phyloP scores from a whole-genome alignment of 257 asterid species.

The Fraxinus pennsylvanica region DNA sequence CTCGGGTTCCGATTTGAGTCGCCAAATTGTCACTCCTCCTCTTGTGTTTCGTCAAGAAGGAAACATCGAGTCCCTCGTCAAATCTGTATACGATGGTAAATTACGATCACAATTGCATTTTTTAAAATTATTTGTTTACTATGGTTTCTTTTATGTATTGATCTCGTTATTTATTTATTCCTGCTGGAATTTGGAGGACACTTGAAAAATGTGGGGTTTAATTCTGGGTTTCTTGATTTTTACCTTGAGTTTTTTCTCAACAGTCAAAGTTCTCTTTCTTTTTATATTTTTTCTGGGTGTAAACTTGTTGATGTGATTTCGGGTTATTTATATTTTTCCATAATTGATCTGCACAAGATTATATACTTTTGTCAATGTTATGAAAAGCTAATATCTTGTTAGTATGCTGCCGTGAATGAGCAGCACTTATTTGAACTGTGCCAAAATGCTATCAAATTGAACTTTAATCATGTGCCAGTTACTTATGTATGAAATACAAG shows the following conservation, averaged over 20 bases:
- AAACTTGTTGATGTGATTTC: background rate
- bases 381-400: background rate
- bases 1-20: slow-evolving; percentile 15
- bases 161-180: background rate
- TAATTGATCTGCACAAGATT: background rate
- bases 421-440: background rate
- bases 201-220: background rate
- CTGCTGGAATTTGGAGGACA: background rate
- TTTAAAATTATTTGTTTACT: background rate
- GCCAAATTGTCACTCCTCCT: slow-evolving; percentile 34
- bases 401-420: background rate
- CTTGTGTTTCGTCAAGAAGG: slow-evolving; percentile 83
- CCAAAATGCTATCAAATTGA: background rate
- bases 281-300: background rate
- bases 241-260: background rate
- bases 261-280: background rate
- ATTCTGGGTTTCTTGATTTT: background rate
- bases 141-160: background rate
- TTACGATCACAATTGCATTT: background rate
- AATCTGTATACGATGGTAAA: slow-evolving; percentile 72
- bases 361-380: background rate
- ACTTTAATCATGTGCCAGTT: background rate
- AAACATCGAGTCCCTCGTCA: slow-evolving; percentile 79
- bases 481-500: background rate
- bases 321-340: background rate